Evolutionary conservation across 108 stramenopile species (phyloP), one percentile per base, ranked within the genome.

Genomic region (Hondaea fermentalgiana): DNA sequence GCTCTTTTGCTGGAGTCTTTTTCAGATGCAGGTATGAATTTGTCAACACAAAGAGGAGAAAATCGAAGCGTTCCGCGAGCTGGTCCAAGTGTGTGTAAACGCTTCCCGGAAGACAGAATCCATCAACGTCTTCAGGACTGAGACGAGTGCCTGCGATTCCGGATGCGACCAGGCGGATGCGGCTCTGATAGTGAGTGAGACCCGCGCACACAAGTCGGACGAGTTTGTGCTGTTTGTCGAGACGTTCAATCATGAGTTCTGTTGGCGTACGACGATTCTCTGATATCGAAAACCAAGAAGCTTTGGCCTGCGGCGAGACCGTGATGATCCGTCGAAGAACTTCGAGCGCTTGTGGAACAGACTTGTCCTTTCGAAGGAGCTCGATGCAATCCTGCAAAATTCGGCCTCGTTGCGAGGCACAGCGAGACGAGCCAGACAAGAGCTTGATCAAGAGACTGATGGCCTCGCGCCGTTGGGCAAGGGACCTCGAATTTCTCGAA

Each of bases 211-310:
- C 25, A 12, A 83, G n/a, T 12, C 28, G 19, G 10, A 83, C 51
- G 17, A 83, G 45, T 23, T 83, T 83, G 51, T 83, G 76, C 76
- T 83, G 76, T 83, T 83, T 83, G 51, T 83, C 76, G 23, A 83
- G 76, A 6, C 51, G 19, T 23, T 83, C 76, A 23, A 83, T 83
- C 49, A 53, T 83, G 19, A 53, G 45, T 53, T 83, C 76, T 6
- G n/a, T 83, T 0, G 45, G n/a, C n/a, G 76, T 47, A 6, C 76
- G 6, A 12, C 76, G 76, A 83, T 53, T 83, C 4, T 83, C 76
- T 6, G 76, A 53, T 1, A 83, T 21, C 10, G 76, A 53, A 83
- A 83, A 83, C 76, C 76, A 83, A 6, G 76, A 83, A 12, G 76
- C 51, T 23, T 83, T 83, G 51, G 76, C 76, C 23, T 83, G 76